A percentile compares a stretch with the other conserved stretches of the same genome.
These are phyloP conservation scores for Gnetum montanum DNA, from an alignment of 75 land plant genomes.

Conservation along the genomic window DNA sequence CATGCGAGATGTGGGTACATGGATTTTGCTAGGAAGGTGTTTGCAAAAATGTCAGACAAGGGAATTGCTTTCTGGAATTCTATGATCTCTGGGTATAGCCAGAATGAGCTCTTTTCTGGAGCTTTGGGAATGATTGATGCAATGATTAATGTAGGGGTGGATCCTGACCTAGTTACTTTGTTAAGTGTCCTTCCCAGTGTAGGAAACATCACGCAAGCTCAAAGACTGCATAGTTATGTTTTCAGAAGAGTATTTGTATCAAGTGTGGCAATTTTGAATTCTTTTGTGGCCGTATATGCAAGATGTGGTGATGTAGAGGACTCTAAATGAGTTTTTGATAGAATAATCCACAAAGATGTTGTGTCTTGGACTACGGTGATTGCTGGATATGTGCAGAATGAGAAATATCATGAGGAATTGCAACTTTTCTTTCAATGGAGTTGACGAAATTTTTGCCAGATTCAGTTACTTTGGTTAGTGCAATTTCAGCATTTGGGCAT, in stretches of 20 bases:
- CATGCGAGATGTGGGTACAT: conserved; percentile 54
- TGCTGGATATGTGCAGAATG: conserved; percentile 45
- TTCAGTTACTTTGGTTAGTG: conserved; percentile 49
- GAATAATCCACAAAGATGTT: conserved; percentile 30
- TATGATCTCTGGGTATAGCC: conserved; percentile 41
- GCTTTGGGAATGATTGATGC: conserved; percentile 4
- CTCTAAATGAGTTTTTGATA: conserved; percentile 37
- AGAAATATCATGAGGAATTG: conserved; percentile 26
- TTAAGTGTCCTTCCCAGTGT: too few species aligned
- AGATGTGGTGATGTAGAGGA: conserved; percentile 22
- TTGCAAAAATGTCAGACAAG: conserved; percentile 23
- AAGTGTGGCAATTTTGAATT: too few species aligned
- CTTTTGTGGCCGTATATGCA: conserved; percentile 49
- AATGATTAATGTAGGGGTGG: neutral
- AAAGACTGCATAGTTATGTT: too few species aligned
- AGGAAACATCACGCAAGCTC: too few species aligned
- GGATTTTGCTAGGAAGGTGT: conserved; percentile 33
- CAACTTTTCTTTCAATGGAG: too few species aligned
- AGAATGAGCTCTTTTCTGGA: conserved; percentile 24
- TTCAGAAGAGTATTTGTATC: too few species aligned
- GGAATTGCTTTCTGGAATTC: conserved; percentile 46
- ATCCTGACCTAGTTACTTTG: neutral
- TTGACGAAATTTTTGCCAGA: conserved; percentile 38
- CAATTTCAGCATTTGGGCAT: conserved; percentile 44
- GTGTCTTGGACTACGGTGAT: conserved; percentile 60